Percentiles rank a stretch among this genome's conserved stretches.
Evolutionary conservation across 139 green algal genomes (phyloP).

Genomic region (Chlorella sp.): DNA sequence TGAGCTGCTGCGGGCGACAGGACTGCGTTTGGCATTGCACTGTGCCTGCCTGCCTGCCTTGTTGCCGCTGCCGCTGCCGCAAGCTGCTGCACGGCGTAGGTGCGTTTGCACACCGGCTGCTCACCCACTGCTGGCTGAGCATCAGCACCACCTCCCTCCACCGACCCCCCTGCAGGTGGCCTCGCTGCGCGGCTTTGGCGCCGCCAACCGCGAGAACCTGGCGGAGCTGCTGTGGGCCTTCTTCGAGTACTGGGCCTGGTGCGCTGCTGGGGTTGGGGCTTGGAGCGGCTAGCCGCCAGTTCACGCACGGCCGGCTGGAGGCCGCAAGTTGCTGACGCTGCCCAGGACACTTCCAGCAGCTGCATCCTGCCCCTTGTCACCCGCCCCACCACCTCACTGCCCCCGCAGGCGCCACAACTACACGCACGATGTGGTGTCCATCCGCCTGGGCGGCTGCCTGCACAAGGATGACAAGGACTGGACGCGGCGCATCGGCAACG

Average conservation of each 20-base stretch:
- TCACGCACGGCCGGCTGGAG: no score
- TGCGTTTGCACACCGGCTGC: no score
- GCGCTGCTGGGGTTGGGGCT: no score
- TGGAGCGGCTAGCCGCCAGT: no score
- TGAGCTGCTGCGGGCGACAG: neutral
- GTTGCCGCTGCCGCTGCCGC: no score
- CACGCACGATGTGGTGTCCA: slow-evolving; percentile 74
- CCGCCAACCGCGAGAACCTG: slow-evolving; percentile 80
- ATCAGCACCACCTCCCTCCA: neutral
- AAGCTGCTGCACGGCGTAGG: no score
- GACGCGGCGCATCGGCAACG: slow-evolving; percentile 85
- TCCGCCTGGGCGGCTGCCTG: slow-evolving; percentile 70
- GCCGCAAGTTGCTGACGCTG: no score
- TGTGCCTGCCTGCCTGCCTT: no score
- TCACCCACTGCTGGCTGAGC: no score
- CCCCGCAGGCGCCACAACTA: slow-evolving; percentile 79
- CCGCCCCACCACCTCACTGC: no score
- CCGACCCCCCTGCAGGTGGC: slow-evolving; percentile 37
- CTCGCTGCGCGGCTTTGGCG: slow-evolving; percentile 70
- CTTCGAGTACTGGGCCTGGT: slow-evolving; percentile 93
- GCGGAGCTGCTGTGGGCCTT: slow-evolving; percentile 85
- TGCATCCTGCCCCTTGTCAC: no score
- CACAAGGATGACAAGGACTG: slow-evolving; percentile 91
- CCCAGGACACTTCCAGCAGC: no score
- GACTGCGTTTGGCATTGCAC: neutral